Evolutionary conservation across 805 yeast species (phyloP).

Genomic region (Clavispora phyllophila): DNA sequence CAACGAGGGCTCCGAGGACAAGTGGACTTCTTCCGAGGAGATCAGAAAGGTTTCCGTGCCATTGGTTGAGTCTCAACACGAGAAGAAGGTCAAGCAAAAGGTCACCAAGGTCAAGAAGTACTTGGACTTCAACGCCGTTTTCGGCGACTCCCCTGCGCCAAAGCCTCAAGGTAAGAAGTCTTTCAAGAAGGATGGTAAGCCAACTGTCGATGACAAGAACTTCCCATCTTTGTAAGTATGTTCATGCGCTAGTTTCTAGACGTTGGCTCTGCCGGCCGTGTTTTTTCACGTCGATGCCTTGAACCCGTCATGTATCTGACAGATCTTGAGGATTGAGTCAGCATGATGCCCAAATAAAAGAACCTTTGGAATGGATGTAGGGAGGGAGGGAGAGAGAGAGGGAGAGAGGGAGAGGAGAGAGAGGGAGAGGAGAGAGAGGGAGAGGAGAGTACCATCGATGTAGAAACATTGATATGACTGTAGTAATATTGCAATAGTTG

Average conservation of each 20-base stretch:
- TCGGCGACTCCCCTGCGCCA: constrained; percentile 53
- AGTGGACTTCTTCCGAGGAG: constrained; percentile 52
- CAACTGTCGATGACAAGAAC: constrained; percentile 51
- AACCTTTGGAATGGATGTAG: not conserved
- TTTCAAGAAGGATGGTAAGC: constrained; percentile 20
- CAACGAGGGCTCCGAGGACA: constrained; percentile 55
- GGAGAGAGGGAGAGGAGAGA: too few relatives aligned
- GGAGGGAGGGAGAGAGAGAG: too few relatives aligned
- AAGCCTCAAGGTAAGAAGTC: constrained; percentile 14
- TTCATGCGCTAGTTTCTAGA: not conserved
- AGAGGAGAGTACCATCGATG: too few relatives aligned
- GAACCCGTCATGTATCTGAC: not conserved
- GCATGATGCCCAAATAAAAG: not conserved
- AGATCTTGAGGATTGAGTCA: not conserved
- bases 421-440: too few relatives aligned
- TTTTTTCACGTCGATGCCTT: not conserved
- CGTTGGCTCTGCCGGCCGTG: not conserved
- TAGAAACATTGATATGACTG: too few relatives aligned
- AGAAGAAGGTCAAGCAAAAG: constrained; percentile 69
- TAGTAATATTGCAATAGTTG: too few relatives aligned
- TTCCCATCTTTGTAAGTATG: constrained; percentile 58
- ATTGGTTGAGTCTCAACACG: constrained; percentile 53
- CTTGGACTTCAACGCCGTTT: constrained; percentile 70
- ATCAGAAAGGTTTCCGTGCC: constrained; percentile 58
- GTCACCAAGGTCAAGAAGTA: constrained; percentile 74